Percentiles rank a stretch among this genome's conserved stretches.
Conservation (phyloP, 495 filamentous ascomycete species). For the Aspergillus avenaceus region DNA sequence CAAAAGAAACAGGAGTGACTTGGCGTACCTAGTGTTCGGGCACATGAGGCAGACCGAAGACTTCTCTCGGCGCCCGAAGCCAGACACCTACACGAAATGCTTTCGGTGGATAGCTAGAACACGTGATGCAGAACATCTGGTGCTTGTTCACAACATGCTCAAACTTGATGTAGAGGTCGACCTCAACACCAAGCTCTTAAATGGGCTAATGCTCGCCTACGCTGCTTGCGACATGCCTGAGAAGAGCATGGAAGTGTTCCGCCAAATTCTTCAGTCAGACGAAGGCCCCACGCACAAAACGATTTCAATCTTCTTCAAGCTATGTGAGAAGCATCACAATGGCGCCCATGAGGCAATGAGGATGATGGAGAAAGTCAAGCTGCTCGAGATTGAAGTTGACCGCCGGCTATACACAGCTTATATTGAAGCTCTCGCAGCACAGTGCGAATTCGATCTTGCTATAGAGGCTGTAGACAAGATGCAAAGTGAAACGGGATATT, state of each 20-base stretch:
- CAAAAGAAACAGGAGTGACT: constrained; percentile 65
- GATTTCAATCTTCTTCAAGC: constrained; percentile 71
- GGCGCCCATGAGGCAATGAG: constrained; percentile 63
- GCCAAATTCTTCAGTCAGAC: constrained; percentile 65
- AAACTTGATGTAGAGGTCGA: constrained; percentile 82
- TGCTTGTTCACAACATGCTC: constrained; percentile 81
- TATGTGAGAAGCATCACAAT: constrained; percentile 60
- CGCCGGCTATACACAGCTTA: constrained; percentile 68
- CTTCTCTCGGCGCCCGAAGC: constrained; percentile 53
- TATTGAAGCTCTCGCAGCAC: constrained; percentile 66
- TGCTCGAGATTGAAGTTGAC: constrained; percentile 73
- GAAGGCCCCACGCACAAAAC: constrained; percentile 81
- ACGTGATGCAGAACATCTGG: constrained; percentile 60
- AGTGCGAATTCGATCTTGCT: constrained; percentile 61
- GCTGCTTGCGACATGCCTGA: constrained; percentile 57
- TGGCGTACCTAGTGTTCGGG: constrained; percentile 79
- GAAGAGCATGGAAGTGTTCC: constrained; percentile 73
- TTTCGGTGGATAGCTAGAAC: constrained; percentile 70
- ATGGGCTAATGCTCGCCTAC: constrained; percentile 84
- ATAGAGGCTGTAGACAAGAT: constrained; percentile 59
- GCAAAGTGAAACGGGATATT: constrained; percentile 58
- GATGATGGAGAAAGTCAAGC: constrained; percentile 69
- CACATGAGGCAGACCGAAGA: constrained; percentile 75
- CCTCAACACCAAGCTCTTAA: constrained; percentile 68
- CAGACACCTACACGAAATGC: constrained; percentile 70